Conservation (phyloP, 2,329 filamentous ascomycete species). For the Paecilomyces sp. region DNA sequence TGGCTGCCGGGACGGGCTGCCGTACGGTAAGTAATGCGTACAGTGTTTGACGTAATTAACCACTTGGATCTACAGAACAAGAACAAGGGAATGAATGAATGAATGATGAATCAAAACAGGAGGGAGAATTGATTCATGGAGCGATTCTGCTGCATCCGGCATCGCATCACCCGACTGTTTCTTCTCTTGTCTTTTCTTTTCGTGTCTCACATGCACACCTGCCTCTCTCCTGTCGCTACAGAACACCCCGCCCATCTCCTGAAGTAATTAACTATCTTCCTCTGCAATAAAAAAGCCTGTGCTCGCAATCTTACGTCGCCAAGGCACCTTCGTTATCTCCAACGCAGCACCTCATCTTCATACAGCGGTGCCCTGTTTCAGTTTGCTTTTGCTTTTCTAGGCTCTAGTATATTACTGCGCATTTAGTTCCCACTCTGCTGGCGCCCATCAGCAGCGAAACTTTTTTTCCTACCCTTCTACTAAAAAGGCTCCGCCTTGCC, state of each 20-base stretch:
- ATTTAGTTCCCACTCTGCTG: neutral
- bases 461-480: neutral
- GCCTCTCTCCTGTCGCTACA: neutral
- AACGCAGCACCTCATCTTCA: neutral
- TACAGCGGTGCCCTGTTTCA: neutral
- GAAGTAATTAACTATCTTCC: neutral
- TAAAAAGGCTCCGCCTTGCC: constrained; percentile 1
- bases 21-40: neutral
- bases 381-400: neutral
- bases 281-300: neutral
- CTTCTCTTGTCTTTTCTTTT: neutral
- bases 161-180: neutral
- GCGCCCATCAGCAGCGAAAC: neutral
- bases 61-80: neutral
- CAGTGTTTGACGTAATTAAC: neutral
- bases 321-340: neutral
- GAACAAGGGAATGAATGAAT: neutral
- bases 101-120: neutral
- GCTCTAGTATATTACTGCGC: neutral
- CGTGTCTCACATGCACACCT: neutral
- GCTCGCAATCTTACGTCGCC: too few relatives aligned
- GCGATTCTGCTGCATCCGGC: neutral
- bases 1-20: neutral
- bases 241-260: neutral
- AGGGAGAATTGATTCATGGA: too few relatives aligned